phyloP scores from a whole-genome alignment of 2,329 filamentous ascomycete genomes.

The Aureobasidium vineae region DNA sequence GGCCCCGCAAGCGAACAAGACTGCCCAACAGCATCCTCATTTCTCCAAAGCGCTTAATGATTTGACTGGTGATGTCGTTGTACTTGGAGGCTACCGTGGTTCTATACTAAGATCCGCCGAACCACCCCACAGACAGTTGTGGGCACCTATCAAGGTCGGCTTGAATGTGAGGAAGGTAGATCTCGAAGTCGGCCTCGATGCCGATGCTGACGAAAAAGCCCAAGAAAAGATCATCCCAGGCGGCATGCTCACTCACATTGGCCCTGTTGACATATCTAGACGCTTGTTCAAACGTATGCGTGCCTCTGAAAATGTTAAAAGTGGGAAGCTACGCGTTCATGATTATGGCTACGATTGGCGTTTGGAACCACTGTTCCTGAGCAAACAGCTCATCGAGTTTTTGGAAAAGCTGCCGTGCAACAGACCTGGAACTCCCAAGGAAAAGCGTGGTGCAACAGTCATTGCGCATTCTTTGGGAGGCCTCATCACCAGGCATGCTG shows the following conservation, averaged over 20 bases:
- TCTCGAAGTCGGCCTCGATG: conserved; percentile 77
- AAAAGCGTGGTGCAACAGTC: conserved; percentile 69
- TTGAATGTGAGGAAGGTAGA: conserved; percentile 90
- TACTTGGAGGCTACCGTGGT: conserved; percentile 87
- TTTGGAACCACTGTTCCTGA: conserved; percentile 74
- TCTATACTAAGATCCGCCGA: conserved; percentile 84
- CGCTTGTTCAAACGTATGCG: conserved; percentile 75
- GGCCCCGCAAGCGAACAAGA: conserved; percentile 28
- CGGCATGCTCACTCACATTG: conserved; percentile 88
- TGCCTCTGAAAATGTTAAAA: conserved; percentile 69
- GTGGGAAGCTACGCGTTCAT: conserved; percentile 72
- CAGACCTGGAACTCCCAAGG: conserved; percentile 51
- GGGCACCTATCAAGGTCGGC: conserved; percentile 92
- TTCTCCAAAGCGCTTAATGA: conserved; percentile 59
- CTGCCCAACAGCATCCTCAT: conserved; percentile 50
- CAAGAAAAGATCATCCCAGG: conserved; percentile 78
- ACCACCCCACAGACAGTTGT: conserved; percentile 79
- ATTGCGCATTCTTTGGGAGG: conserved; percentile 87
- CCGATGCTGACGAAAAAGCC: conserved; percentile 80
- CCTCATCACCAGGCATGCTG: conserved; percentile 80
- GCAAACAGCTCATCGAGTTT: conserved; percentile 68
- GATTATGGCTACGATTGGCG: conserved; percentile 97
- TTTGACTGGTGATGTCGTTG: conserved; percentile 78
- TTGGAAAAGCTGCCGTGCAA: conserved; percentile 75
- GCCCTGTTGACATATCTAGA: conserved; percentile 84